Percentiles rank a stretch among this genome's conserved stretches.
Evolutionary conservation across 2,329 filamentous ascomycete genomes (phyloP).

Genomic region (Ophiostoma piceae): DNA sequence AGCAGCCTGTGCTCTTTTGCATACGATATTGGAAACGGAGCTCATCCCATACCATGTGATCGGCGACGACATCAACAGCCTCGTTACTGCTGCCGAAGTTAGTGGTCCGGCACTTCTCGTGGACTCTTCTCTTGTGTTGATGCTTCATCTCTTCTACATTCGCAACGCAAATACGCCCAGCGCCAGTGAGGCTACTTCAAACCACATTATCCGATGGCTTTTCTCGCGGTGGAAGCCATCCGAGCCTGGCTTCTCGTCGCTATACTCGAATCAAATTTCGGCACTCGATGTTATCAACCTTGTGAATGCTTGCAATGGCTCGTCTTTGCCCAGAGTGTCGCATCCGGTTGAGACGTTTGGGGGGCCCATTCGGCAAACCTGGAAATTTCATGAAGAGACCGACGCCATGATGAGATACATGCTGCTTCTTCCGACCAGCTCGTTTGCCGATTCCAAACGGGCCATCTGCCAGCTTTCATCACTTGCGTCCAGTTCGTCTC

Average conservation of each 20-base stretch:
- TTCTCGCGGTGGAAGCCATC: slow-evolving; percentile 77
- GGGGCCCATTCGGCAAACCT: slow-evolving; percentile 45
- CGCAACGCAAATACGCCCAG: slow-evolving; percentile 64
- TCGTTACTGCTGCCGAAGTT: slow-evolving; percentile 71
- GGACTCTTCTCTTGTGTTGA: slow-evolving; percentile 72
- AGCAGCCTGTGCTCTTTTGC: slow-evolving; percentile 68
- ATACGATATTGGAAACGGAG: slow-evolving; percentile 58
- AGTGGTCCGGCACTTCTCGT: slow-evolving; percentile 72
- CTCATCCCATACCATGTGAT: slow-evolving; percentile 64
- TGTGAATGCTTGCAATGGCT: slow-evolving; percentile 63
- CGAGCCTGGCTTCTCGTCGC: slow-evolving; percentile 62
- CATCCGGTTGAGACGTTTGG: slow-evolving; percentile 40
- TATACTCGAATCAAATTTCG: slow-evolving; percentile 58
- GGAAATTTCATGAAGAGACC: slow-evolving; percentile 42
- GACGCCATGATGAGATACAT: slow-evolving; percentile 49
- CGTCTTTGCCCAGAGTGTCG: slow-evolving; percentile 34
- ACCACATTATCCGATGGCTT: slow-evolving; percentile 74
- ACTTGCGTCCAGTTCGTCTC: neutral
- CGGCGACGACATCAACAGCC: slow-evolving; percentile 63
- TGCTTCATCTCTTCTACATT: slow-evolving; percentile 62
- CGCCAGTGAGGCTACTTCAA: slow-evolving; percentile 61
- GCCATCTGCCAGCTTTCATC: slow-evolving; percentile 19
- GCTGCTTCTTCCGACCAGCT: slow-evolving; percentile 44
- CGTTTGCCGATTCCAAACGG: neutral
- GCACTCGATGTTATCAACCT: slow-evolving; percentile 63